These are phyloP conservation scores for Chrysanthemum seticuspe DNA, from an alignment of 129 eudicot genomes.

Conservation along the genomic window DNA sequence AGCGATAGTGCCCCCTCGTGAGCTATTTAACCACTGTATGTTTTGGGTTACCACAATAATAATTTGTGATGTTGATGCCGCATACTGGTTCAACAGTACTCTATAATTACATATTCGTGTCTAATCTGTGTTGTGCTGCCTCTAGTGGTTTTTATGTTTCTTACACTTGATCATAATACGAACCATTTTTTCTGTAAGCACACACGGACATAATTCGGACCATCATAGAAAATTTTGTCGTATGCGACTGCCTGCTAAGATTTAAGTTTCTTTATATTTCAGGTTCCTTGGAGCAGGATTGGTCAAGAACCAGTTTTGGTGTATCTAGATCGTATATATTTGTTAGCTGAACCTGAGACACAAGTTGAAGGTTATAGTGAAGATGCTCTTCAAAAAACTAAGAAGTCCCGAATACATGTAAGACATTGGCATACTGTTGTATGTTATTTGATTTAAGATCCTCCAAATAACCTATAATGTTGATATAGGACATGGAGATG, in stretches of 20 bases:
- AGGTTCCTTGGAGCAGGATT: conserved; percentile 99
- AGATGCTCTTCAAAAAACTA: conserved; percentile 82
- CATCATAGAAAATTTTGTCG: conserved; percentile 4
- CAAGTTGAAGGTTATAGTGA: conserved; percentile 87
- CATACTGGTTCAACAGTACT: neutral
- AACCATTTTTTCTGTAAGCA: neutral
- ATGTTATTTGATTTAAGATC: conserved; percentile 25
- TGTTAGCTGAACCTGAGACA: conserved; percentile 93
- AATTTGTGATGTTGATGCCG: neutral
- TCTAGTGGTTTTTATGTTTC: neutral
- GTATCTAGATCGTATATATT: conserved; percentile 76
- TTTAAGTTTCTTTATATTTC: conserved; percentile 20
- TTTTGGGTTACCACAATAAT: neutral
- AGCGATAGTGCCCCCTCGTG: conserved; percentile 7
- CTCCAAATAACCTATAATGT: conserved; percentile 8
- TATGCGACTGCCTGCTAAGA: conserved; percentile 13
- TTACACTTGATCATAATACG: neutral
- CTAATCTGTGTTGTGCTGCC: conserved; percentile 17
- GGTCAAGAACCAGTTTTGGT: conserved; percentile 99
- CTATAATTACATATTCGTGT: neutral
- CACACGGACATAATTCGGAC: neutral
- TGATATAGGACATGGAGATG: conserved; percentile 84
- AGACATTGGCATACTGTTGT: conserved; percentile 28
- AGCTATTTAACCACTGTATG: neutral
- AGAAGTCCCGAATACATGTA: conserved; percentile 85